Evolutionary conservation across 1,139 yeast species (phyloP).

Genomic region (Oligophagozyma castellii): DNA sequence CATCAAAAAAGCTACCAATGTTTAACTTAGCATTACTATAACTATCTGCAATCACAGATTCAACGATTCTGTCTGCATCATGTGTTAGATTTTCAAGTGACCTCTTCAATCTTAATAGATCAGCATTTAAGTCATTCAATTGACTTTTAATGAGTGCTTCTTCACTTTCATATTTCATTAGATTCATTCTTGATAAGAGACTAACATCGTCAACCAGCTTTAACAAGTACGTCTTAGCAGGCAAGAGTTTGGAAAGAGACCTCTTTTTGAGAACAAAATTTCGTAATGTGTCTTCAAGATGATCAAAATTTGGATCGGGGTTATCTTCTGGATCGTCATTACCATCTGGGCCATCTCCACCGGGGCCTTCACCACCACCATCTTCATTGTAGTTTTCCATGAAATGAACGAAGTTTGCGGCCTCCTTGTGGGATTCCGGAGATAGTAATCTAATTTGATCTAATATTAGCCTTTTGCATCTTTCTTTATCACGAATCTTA

Average conservation of each 20-base stretch:
- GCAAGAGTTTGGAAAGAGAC: constrained; percentile 75
- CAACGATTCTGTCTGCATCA: constrained; percentile 48
- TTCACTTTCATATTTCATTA: constrained; percentile 38
- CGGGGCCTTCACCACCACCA: constrained; percentile 27
- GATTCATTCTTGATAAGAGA: constrained; percentile 47
- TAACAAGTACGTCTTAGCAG: constrained; percentile 73
- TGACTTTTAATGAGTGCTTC: constrained; percentile 34
- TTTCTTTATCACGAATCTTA: constrained; percentile 61
- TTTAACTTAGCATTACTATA: constrained; percentile 47
- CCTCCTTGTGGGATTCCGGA: constrained; percentile 82
- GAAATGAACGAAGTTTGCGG: constrained; percentile 88
- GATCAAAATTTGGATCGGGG: constrained; percentile 56
- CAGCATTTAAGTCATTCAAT: constrained; percentile 46
- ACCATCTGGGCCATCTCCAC: constrained; percentile 28
- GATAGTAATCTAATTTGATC: constrained; percentile 80
- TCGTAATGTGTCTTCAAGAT: constrained; percentile 70
- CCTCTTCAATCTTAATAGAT: constrained; percentile 39
- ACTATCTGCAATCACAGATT: constrained; percentile 40
- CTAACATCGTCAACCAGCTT: constrained; percentile 59
- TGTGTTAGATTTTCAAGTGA: constrained; percentile 45
- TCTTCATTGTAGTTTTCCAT: constrained; percentile 40
- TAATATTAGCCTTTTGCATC: constrained; percentile 63
- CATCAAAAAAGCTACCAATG: constrained; percentile 41
- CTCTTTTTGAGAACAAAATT: constrained; percentile 82
- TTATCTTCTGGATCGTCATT: constrained; percentile 18